Base-by-base conservation (phyloP, 495 filamentous ascomycete genomes). In the Tetracladium marchalianum region DNA sequence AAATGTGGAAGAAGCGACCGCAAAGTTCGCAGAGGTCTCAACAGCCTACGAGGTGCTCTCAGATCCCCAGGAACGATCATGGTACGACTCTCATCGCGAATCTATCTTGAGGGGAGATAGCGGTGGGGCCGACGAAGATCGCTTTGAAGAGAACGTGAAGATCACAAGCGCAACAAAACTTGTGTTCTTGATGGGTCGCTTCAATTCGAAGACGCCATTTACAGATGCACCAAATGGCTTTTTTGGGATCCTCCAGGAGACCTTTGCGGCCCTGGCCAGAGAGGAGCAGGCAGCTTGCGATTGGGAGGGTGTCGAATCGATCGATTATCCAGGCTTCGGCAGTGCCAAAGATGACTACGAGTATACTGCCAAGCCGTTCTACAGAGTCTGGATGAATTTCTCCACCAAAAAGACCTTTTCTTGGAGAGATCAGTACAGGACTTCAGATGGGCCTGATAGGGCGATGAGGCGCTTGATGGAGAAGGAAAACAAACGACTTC, bases 11-110 rank as follows among this genome's bases (percentile, higher is more conserved):
- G 77, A 79, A 49, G 77, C 90, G 7, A 98, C 92, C 0, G 70
- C 66, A 48, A 78, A 81, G 15, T 99, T 99, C 60, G 88, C 90
- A 37, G 88, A 92, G 54, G 75, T 97, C 18, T 90, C 95, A 60
- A 73, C 87, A 9, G 92, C 92, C 33, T 95, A 97, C 62, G 89
- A 97, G 59, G 78, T 97, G 16, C 80, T 99, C 2, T 93, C 89
- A 12, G 93, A 99, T 61, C 80, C 87, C 7, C 90, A 97, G 61
- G 92, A 99, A 61, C 80, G 93, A 39, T 82, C 90, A 8, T 97
- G 92, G 92, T 99, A 99, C 63, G 90, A 99, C 57, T 85, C 87
- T 17, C 92, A 99, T 56, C 82, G 87, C 42, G 82, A 88, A 51
- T 81, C 80, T 11, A 88, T 97, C 40, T 67, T 96, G 41, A 73